Percentiles rank a stretch among this genome's conserved stretches.
phyloP scores from a whole-genome alignment of 2,329 filamentous ascomycete genomes.

The Penicillium brasilianum region DNA sequence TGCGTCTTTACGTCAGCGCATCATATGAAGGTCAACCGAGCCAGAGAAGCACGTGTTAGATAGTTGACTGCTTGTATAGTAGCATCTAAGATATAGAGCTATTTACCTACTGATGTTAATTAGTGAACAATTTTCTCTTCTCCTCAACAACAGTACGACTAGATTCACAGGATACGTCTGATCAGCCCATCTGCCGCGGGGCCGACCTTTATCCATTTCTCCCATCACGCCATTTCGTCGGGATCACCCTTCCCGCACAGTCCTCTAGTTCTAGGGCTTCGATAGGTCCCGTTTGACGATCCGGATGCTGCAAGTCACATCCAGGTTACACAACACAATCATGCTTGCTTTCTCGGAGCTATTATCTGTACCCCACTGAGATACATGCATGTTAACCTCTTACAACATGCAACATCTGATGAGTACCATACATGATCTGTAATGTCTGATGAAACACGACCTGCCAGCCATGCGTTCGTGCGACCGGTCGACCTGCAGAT shows the following conservation, averaged over 20 bases:
- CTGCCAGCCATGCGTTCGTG: not conserved
- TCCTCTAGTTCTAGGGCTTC: not conserved
- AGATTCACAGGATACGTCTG: not conserved
- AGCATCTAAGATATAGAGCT: not conserved
- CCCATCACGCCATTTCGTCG: conserved; percentile 30
- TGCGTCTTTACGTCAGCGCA: conserved; percentile 30
- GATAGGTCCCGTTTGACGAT: conserved; percentile 23
- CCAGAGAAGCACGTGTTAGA: not conserved
- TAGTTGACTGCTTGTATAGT: not conserved
- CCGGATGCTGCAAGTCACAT: conserved; percentile 26
- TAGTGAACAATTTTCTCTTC: too few relatives aligned
- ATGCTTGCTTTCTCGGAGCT: not conserved
- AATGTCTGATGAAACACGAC: not conserved
- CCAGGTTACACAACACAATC: conserved; percentile 15
- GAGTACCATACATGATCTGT: not conserved
- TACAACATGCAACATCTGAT: not conserved
- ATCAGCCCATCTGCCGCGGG: conserved; percentile 8
- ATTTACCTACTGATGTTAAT: too few relatives aligned
- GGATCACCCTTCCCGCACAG: conserved; percentile 26
- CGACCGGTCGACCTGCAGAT: not conserved
- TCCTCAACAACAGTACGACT: too few relatives aligned
- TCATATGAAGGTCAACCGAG: conserved; percentile 19
- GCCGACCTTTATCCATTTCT: conserved; percentile 20
- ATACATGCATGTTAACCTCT: not conserved
- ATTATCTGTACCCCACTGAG: not conserved